Evolutionary conservation across 805 yeast genomes (phyloP), one percentile per base, ranked within the genome.

Genomic region (Spencermartinsiella europaea): DNA sequence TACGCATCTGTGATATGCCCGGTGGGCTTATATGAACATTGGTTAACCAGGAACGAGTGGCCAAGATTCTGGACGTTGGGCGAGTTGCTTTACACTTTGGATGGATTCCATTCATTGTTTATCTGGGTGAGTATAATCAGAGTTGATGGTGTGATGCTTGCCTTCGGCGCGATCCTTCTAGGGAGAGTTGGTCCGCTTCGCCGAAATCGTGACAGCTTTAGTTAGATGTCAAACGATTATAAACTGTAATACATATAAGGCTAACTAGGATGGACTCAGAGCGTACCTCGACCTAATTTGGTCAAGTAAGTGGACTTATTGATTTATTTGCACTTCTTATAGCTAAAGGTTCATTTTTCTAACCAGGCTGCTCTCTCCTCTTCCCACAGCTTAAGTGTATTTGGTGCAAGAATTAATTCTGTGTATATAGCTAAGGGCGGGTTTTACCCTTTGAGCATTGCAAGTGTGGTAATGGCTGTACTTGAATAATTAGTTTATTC

Each of bases 41-140:
- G 33, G 33, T 5, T 38, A 27, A 22, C 16, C 16, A 85, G 78
- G 99, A 93, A 73, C 88, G 98, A 72, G 78, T 93, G 67, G 71
- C 82, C 65, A 87, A 83, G 67, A 71, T 90, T 53, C 71, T 89
- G 57, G 95, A 85, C 58, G 74, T 87, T 59, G 81, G 96, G 54
- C 86, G 88, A 65, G 85, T 87, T 44, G 76, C 84, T 61, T 85
- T 91, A 49, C 99, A 95, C 70, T 93, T 89, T 69, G 97, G 98
- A 40, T 93, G 95, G 87, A 83, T 93, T 60, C 99, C 99, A 47
- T 85, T 93, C 64, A 83, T 93, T 55, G 74, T 93, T 63, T 93
- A 93, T 74, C 73, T 93, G 59, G 99, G 67, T 55, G 46, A 21
- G 59, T 51, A 4, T 27, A 17, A 71, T 73, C n/a, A n/a, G n/a